Conservation (phyloP, 2,329 filamentous ascomycete genomes). For the Pseudogymnoascus sp. region DNA sequence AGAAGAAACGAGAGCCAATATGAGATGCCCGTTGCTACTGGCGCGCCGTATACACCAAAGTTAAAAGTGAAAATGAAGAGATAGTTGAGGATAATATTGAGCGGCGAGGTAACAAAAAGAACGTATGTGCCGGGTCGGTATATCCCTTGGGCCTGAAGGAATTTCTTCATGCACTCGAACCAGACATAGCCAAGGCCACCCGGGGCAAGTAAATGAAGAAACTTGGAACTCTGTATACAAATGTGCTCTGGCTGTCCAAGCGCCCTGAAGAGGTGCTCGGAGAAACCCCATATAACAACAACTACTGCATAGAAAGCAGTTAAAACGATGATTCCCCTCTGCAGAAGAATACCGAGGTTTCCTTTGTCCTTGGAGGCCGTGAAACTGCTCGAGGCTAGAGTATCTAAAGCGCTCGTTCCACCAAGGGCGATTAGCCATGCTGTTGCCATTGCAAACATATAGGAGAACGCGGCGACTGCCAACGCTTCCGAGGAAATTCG, state of each 20-base stretch:
- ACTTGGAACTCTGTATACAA: slow-evolving; percentile 64
- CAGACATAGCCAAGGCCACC: slow-evolving; percentile 82
- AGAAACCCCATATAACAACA: slow-evolving; percentile 65
- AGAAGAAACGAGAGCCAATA: slow-evolving; percentile 81
- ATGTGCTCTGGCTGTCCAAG: slow-evolving; percentile 75
- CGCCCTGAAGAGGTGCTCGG: slow-evolving; percentile 64
- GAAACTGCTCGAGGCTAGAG: slow-evolving; percentile 73
- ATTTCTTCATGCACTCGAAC: slow-evolving; percentile 83
- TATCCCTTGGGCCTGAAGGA: slow-evolving; percentile 77
- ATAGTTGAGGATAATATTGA: slow-evolving; percentile 76
- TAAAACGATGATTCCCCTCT: slow-evolving; percentile 67
- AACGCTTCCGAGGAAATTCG: slow-evolving; percentile 72
- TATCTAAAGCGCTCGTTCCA: slow-evolving; percentile 80
- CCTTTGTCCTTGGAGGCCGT: slow-evolving; percentile 73
- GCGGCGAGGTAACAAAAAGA: slow-evolving; percentile 70
- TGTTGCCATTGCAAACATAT: slow-evolving; percentile 90
- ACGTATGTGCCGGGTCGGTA: slow-evolving; percentile 76
- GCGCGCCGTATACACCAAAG: slow-evolving; percentile 70
- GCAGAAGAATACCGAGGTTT: slow-evolving; percentile 70
- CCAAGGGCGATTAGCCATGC: slow-evolving; percentile 82
- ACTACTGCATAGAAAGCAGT: slow-evolving; percentile 66
- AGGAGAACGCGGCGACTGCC: slow-evolving; percentile 76
- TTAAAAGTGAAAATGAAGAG: slow-evolving; percentile 66
- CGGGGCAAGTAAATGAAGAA: slow-evolving; percentile 66
- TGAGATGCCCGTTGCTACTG: slow-evolving; percentile 72